Base-by-base conservation (phyloP, 2,329 filamentous ascomycete genomes). In the Albifimbria verrucaria region DNA sequence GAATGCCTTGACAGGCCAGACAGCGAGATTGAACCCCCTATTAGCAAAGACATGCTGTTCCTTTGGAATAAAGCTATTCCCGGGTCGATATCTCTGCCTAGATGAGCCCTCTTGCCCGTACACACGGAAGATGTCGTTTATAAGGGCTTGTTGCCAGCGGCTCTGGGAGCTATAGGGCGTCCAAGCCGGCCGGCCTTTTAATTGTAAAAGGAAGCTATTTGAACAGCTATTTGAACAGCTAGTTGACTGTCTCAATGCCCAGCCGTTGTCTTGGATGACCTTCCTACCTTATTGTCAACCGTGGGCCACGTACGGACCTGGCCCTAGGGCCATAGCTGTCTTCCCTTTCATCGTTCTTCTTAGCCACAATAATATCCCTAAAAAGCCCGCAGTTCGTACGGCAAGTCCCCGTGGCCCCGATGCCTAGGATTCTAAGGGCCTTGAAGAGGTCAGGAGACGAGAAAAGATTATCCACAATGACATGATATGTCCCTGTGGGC, bases 381-480 rank as follows among this genome's bases (percentile, higher is more conserved):
- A 9, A 32, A 7, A 32, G 26, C 26, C 26, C 26, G 15, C 26
- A 32, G 26, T 32, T 32, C 9, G 26, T 32, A 32, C 26, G 26
- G 9, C 9, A 7, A 7, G 26, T 32, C 26, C 26, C 26, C 15
- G 26, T 32, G 26, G 26, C 26, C 26, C 26, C 7, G 26, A 15
- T n/a, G n/a, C n/a, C n/a, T n/a, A n/a, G n/a, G n/a, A n/a, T n/a
- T n/a, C n/a, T n/a, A n/a, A n/a, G n/a, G n/a, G n/a, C n/a, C 24
- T 61, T 15, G 9, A 32, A 32, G 26, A 15, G 26, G 26, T 15
- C 26, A 15, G 26, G 26, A 32, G 46, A 49, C 0, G 51, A 57
- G 39, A 58, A 57, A 18, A 59, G 54, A 50, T 56, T 59, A 54
- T 59, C 46, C 18, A 53, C n/a, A 21, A 58, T 55, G 54, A 59